Base-by-base conservation (phyloP, 2,329 filamentous ascomycete genomes). In the Colletotrichum simmondsii region DNA sequence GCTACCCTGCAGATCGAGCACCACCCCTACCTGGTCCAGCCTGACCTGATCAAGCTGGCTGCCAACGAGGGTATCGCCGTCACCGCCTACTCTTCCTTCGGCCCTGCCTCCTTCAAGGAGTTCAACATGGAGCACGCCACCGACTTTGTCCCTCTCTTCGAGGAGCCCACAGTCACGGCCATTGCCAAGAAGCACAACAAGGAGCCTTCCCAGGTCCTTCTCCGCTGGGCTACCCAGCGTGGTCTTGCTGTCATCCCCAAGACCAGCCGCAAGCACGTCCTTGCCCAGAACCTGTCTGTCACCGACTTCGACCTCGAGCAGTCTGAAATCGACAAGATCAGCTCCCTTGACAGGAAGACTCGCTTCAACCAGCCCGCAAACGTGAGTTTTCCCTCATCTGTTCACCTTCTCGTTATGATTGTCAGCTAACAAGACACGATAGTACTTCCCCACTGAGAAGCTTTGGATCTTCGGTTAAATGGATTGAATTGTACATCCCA, bases 1-100 rank as follows among this genome's bases (percentile, higher is more conserved):
- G 92, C 94, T 52, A 92, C 93, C 53, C 91, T 97, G 73, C 95
- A 97, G 87, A 92, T 97, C 83, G 94, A 97, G 87, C 94, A 96
- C 86, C 95, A 97, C 88, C 94, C 94, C 30, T 97, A 95, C 88
- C 90, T 96, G 72, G 92, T 93, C 74, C 94, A 97, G 87, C 83
- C 87, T 72, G 88, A 91, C 66, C 89, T 97, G 65, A 82, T 97
- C 78, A 85, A 90, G 78, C 90, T 94, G 64, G 92, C 92, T 78
- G 87, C 93, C 85, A 84, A 86, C 66, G 88, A 95, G 84, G 90
- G 91, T 73, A 92, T 97, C 77, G 87, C 88, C 76, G 88, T 97
- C 70, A 97, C 94, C 4, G 94, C 93, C 63, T 97, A 97, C 88
- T 95, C 92, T 26, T 94, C 92, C 61, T 96, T 97, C 79, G 94